Conservation (phyloP, 371 early-diverging fungal species). For the Conidiobolus incongruus region DNA sequence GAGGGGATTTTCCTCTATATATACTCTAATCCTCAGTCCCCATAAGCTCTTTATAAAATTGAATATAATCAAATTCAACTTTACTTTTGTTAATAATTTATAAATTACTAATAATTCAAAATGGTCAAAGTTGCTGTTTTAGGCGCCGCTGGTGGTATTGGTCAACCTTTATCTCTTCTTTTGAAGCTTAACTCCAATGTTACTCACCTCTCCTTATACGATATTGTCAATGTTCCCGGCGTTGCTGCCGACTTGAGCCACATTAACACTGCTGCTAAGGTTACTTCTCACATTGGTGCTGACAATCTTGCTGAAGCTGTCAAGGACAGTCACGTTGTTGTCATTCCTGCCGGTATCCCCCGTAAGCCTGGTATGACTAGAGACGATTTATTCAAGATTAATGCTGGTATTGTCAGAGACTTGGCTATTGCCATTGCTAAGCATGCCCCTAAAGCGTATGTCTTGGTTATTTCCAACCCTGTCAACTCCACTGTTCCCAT, state of each 20-base stretch:
- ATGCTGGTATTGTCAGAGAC: conserved; percentile 65
- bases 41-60: too few relatives aligned
- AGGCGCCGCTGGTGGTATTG: conserved; percentile 78
- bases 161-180: too few relatives aligned
- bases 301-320: conserved; percentile 40
- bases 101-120: too few relatives aligned
- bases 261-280: conserved; percentile 46
- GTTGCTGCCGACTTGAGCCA: conserved; percentile 56
- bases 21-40: too few relatives aligned
- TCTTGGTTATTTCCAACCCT: conserved; percentile 73
- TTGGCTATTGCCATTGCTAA: conserved; percentile 56
- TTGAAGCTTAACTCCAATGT: conserved; percentile 48
- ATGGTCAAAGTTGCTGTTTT: conserved; percentile 33
- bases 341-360: conserved; percentile 88
- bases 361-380: conserved; percentile 85
- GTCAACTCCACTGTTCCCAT: conserved; percentile 86
- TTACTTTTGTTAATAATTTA: too few relatives aligned
- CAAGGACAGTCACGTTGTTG: conserved; percentile 48
- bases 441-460: conserved; percentile 51
- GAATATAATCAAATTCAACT: too few relatives aligned
- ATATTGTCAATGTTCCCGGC: conserved; percentile 51
- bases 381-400: conserved; percentile 68
- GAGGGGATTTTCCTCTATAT: too few relatives aligned
- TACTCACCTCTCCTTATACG: conserved; percentile 39
- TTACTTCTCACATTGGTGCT: conserved; percentile 17